Conservation (phyloP, 371 early-diverging fungal genomes). For the Capillidium heterosporum region DNA sequence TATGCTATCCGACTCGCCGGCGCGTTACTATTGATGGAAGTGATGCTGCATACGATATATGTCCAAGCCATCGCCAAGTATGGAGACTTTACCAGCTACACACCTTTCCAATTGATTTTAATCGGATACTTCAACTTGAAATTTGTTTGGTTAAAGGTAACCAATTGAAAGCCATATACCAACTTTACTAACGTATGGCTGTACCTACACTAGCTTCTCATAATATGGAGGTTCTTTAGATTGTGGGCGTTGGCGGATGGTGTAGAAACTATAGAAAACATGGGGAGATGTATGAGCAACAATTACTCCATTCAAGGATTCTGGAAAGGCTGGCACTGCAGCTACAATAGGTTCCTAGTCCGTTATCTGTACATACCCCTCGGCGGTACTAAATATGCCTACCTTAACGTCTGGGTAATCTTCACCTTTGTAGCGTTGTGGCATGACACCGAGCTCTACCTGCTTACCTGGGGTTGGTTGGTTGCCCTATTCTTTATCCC, state of each 20-base stretch:
- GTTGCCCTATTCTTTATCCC: slow-evolving; percentile 70
- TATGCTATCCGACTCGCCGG: slow-evolving; percentile 29
- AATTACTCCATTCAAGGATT: slow-evolving; percentile 78
- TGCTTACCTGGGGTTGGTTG: slow-evolving; percentile 88
- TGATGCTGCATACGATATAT: slow-evolving; percentile 56
- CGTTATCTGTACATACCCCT: slow-evolving; percentile 82
- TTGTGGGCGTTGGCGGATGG: slow-evolving; percentile 81
- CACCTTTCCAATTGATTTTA: slow-evolving; percentile 54
- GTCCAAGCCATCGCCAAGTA: slow-evolving; percentile 72
- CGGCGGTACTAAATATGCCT: slow-evolving; percentile 48
- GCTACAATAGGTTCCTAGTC: slow-evolving; percentile 77
- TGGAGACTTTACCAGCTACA: slow-evolving; percentile 51
- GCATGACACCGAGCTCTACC: slow-evolving; percentile 75
- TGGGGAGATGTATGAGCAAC: slow-evolving; percentile 83
- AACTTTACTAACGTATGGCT: background rate
- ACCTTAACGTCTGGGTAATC: slow-evolving; percentile 52
- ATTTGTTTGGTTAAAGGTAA: slow-evolving; percentile 76
- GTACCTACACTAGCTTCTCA: background rate
- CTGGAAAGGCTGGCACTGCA: slow-evolving; percentile 88
- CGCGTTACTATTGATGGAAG: slow-evolving; percentile 55
- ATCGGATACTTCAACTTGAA: slow-evolving; percentile 68
- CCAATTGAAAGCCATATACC: background rate
- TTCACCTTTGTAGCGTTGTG: slow-evolving; percentile 93
- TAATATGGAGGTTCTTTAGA: slow-evolving; percentile 85
- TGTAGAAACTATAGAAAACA: slow-evolving; percentile 71